Conservation (phyloP, 2,329 filamentous ascomycete species). For the Apiospora arundinis region DNA sequence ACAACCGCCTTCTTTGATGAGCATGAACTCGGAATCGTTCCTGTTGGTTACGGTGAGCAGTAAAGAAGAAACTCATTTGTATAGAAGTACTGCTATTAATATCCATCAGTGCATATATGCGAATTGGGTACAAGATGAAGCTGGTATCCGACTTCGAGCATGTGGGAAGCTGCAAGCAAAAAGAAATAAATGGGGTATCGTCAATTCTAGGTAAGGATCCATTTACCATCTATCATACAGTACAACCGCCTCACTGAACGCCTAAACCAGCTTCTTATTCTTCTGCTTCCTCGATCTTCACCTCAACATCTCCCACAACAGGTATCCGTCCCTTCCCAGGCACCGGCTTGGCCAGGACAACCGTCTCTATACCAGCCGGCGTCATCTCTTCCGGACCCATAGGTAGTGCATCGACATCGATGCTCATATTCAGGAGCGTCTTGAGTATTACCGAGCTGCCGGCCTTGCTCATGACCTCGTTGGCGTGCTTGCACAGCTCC, state of each 20-base stretch:
- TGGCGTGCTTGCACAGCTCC: constrained; percentile 83
- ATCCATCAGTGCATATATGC: too few relatives aligned
- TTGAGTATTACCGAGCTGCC: constrained; percentile 84
- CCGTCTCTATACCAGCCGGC: constrained; percentile 80
- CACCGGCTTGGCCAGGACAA: constrained; percentile 76
- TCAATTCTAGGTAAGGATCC: not conserved
- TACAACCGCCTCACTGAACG: not conserved
- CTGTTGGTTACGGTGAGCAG: too few relatives aligned
- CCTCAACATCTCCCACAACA: constrained; percentile 32
- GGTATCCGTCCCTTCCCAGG: constrained; percentile 41
- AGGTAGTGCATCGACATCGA: constrained; percentile 83
- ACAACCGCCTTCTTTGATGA: not conserved
- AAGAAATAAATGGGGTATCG: not conserved
- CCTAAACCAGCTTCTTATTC: constrained; percentile 19
- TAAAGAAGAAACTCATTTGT: too few relatives aligned
- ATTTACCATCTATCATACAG: not conserved
- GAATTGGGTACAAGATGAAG: not conserved
- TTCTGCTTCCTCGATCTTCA: constrained; percentile 33
- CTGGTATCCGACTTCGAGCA: not conserved
- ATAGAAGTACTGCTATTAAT: not conserved
- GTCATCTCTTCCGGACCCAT: constrained; percentile 79
- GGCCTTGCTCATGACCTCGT: constrained; percentile 92
- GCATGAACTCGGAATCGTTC: not conserved
- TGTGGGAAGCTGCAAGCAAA: not conserved
- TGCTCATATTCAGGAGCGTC: constrained; percentile 74